Base-by-base conservation (phyloP, 2,329 filamentous ascomycete species). In the Mollisia scopiformis region DNA sequence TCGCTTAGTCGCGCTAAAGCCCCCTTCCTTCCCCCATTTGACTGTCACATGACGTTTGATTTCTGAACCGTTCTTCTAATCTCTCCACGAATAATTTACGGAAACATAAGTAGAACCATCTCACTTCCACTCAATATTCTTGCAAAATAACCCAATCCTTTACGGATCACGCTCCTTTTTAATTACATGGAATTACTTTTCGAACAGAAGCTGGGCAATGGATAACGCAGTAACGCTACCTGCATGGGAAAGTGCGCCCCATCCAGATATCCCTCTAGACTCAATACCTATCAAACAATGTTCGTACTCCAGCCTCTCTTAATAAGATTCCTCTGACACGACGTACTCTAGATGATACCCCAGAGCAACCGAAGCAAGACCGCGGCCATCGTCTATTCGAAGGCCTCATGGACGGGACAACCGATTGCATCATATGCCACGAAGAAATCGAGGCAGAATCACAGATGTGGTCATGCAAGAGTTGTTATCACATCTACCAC, bases 401-500 rank as follows among this genome's bases (percentile, higher is more conserved):
- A 19, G 27, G 21, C 11, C 16, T 51, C n/a, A 21, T 21, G 27
- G 19, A 31, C 19, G 49, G 49, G 10, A 13, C 1, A 3, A 5
- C 23, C 16, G 35, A 46, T 2, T 31, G 52, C 35, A 6, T 16
- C 4, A 19, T 55, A 39, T 55, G 52, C 27, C 13, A 6, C 6
- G 21, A 55, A 19, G 27, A 39, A 8, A 55, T 46, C 37, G 14
- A 21, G 2, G n/a, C 19, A 30, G 27, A 46, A 39, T 19, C 21
- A 1, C 10, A 30, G 37, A 30, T 55, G 25, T 55, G 52, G 52
- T 55, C 52, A 16, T 55, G 52, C n/a, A 39, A 30, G 35, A 28
- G 21, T 14, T 55, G 8, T 21, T n/a, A 43, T 46, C 35, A 55
- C 27, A 43, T 55, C 33, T 55, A 55, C 25, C 23, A 55, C 23